Percentiles rank a stretch among this genome's conserved stretches.
phyloP scores from a whole-genome alignment of 345 rosid genomes.

The Gynandropsis gynandra region DNA sequence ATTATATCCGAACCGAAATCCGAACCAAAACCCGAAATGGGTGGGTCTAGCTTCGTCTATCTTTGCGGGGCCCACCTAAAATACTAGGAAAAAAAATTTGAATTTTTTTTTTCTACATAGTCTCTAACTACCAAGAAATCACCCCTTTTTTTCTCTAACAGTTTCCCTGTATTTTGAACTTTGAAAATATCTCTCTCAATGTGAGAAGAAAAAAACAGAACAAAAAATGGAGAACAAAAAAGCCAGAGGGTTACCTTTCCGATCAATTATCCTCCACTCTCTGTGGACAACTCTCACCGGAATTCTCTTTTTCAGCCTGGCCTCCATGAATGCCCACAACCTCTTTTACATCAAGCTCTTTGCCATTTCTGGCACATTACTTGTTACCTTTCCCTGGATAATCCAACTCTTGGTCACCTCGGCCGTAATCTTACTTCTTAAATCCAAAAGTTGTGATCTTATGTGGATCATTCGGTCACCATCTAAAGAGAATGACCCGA shows the following conservation, averaged over 20 bases:
- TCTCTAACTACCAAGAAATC: background rate
- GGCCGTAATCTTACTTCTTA: slow-evolving; percentile 14
- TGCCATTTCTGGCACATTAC: slow-evolving; percentile 19
- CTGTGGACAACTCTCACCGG: slow-evolving; percentile 27
- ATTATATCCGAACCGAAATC: too few species aligned
- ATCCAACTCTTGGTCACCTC: slow-evolving; percentile 25
- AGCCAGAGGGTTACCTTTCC: slow-evolving; percentile 1
- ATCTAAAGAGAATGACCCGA: slow-evolving; percentile 11
- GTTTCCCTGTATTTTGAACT: background rate
- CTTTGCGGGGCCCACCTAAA: too few species aligned
- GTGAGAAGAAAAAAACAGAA: slow-evolving; percentile 8
- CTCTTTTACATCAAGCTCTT: slow-evolving; percentile 24
- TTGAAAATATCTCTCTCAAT: slow-evolving; percentile 2
- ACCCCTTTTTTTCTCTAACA: slow-evolving; percentile 18
- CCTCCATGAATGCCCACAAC: slow-evolving; percentile 18
- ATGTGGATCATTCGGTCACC: slow-evolving; percentile 26
- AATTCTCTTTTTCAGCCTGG: slow-evolving; percentile 20
- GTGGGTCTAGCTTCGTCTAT: too few species aligned
- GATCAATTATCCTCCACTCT: slow-evolving; percentile 18
- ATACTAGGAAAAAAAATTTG: too few species aligned
- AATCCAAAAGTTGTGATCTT: slow-evolving; percentile 20
- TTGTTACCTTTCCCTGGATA: slow-evolving; percentile 25
- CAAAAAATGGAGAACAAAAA: slow-evolving; percentile 17
- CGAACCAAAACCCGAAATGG: too few species aligned
- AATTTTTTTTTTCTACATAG: too few species aligned